Evolutionary conservation across 2,329 filamentous ascomycete species (phyloP).

Genomic region (Diaporthe citriasiana): DNA sequence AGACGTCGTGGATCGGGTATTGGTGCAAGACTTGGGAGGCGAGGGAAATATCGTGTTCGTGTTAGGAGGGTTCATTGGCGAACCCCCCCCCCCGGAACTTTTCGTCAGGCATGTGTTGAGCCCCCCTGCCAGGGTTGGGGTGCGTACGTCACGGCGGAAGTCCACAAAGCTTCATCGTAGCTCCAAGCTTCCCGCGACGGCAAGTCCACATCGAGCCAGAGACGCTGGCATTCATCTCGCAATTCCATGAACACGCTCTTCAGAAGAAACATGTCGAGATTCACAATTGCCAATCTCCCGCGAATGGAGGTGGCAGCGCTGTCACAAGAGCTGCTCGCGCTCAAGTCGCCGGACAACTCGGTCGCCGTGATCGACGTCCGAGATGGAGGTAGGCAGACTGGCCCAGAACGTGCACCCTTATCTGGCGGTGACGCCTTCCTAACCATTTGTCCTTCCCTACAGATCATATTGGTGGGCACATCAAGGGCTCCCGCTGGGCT

Average conservation of each 20-base stretch:
- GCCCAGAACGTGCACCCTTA: neutral
- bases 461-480: conserved; percentile 95
- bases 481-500: conserved; percentile 81
- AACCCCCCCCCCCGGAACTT: no score
- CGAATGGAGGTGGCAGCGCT: conserved; percentile 79
- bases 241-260: conserved; percentile 36
- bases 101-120: no score
- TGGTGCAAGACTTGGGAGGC: no score
- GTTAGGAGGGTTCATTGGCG: no score
- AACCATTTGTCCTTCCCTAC: conserved; percentile 10
- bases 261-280: conserved; percentile 41
- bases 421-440: neutral
- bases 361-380: conserved; percentile 90
- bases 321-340: conserved; percentile 72
- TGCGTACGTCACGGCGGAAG: neutral
- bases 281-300: conserved; percentile 69
- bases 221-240: neutral
- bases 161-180: neutral
- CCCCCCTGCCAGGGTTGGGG: conserved; percentile 23
- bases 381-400: conserved; percentile 74
- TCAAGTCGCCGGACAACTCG: conserved; percentile 56
- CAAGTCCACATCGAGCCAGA: neutral
- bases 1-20: no score
- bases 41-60: no score
- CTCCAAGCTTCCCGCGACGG: neutral